Evolutionary conservation across 306 rosid genomes (phyloP).

Genomic region (Oxytropis ochrocephala): DNA sequence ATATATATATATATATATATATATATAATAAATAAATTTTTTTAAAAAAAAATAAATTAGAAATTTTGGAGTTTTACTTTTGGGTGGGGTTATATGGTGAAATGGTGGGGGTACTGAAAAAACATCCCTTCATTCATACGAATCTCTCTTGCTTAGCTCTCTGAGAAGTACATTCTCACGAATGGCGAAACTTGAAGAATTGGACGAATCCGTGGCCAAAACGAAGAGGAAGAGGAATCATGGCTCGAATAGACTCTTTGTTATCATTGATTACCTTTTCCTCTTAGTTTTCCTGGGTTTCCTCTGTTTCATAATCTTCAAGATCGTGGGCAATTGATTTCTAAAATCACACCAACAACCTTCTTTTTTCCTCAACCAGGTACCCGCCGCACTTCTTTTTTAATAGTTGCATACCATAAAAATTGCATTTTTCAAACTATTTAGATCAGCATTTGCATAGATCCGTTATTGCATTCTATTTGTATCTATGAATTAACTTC

Average conservation of each 20-base stretch:
- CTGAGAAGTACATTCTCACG: neutral
- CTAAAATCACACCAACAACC: neutral
- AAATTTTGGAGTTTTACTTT: too few species aligned
- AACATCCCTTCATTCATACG: neutral
- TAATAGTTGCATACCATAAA: neutral
- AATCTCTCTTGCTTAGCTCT: neutral
- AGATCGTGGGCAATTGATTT: slow-evolving; percentile 41
- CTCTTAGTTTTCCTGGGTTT: slow-evolving; percentile 48
- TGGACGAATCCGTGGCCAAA: slow-evolving; percentile 27
- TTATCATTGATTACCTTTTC: slow-evolving; percentile 69
- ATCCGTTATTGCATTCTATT: neutral
- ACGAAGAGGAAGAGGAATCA: slow-evolving; percentile 46
- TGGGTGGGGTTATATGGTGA: too few species aligned
- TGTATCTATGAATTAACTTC: neutral
- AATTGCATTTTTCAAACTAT: neutral
- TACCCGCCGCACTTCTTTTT: neutral
- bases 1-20: too few species aligned
- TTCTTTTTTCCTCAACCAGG: slow-evolving; percentile 16
- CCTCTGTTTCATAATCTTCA: slow-evolving; percentile 54
- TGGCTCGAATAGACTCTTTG: slow-evolving; percentile 54
- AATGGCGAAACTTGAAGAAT: slow-evolving; percentile 54
- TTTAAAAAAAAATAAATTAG: too few species aligned
- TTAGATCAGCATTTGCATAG: neutral
- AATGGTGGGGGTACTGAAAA: too few species aligned
- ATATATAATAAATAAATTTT: too few species aligned